Base-by-base conservation (phyloP, 495 filamentous ascomycete species). In the Cryomyces antarcticus region DNA sequence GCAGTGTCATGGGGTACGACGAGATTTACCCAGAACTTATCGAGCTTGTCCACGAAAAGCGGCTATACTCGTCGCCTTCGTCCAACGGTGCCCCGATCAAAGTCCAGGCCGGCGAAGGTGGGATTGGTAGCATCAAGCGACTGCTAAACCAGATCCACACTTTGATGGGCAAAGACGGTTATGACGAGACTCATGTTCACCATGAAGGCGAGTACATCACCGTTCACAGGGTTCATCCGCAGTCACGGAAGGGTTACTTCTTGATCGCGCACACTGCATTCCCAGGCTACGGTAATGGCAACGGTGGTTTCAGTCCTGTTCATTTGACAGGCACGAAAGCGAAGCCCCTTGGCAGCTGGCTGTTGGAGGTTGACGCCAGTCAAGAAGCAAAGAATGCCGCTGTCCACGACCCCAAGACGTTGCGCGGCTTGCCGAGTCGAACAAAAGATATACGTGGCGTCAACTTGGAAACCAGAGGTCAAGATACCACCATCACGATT, bases 1-100 rank as follows among this genome's bases (percentile, higher is more conserved):
- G 92, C 30, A 94, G 87, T 53, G 92, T 95, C 12, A 89, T 95
- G 78, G 92, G 92, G n/a, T 95, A 93, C 53, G 92, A 99, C 53
- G 92, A 99, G 56, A 70, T 96, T 43, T 99, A 99, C 52, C 92
- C 92, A 4, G 76, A 78, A 43, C 65, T 93, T 39, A 72, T 96
- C 17, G 83, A 99, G 51, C 71, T 99, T 17, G 92, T 99, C 10
- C 66, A 75, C 37, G 92, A 99, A 53, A 87, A 71, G 12, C 70
- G 92, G 37, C 61, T 76, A 3, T 99, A 99, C 55, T 64, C 72
- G 6, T 85, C 82, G 3, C 64, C 71, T 30, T 61, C 56, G 44
- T 81, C 72, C 13, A 86, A 82, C 10, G 71, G 65, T 11, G 60
- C 65, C 9, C 59, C 74, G 0, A 58, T 85, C 31, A 65, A 70